These are phyloP conservation scores for Pseudotulostoma volvatum DNA, from an alignment of 495 filamentous ascomycete species.

Conservation along the genomic window DNA sequence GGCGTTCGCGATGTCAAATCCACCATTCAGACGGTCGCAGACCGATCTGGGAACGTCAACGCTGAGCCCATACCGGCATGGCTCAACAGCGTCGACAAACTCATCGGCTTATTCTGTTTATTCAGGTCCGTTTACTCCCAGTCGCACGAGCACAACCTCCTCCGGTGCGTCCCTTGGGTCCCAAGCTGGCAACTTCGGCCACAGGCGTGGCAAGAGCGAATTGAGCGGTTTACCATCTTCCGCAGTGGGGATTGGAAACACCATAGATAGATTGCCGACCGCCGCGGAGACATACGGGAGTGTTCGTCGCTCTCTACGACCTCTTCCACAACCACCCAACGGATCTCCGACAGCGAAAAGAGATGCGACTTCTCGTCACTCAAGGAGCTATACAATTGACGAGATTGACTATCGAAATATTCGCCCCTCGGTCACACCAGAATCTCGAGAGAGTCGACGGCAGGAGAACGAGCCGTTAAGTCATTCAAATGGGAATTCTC, in stretches of 20 bases:
- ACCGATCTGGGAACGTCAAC: slow-evolving; percentile 42
- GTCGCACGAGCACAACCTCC: slow-evolving; percentile 62
- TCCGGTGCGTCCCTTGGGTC: slow-evolving; percentile 55
- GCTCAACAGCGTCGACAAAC: slow-evolving; percentile 60
- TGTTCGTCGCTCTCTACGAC: slow-evolving; percentile 60
- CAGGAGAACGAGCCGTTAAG: slow-evolving; percentile 20
- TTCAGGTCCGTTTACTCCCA: slow-evolving; percentile 48
- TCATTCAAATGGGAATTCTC: background rate
- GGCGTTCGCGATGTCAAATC: slow-evolving; percentile 24
- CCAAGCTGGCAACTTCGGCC: slow-evolving; percentile 29
- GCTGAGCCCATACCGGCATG: slow-evolving; percentile 50
- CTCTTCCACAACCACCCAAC: slow-evolving; percentile 53
- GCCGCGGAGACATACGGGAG: slow-evolving; percentile 46
- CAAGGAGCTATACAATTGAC: slow-evolving; percentile 29
- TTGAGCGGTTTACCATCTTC: slow-evolving; percentile 28
- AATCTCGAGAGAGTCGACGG: slow-evolving; percentile 17
- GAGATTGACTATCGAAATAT: slow-evolving; percentile 21
- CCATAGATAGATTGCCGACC: slow-evolving; percentile 25
- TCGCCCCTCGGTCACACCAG: slow-evolving; percentile 7
- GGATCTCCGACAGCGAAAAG: slow-evolving; percentile 22
- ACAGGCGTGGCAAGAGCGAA: slow-evolving; percentile 69
- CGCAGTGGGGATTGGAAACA: slow-evolving; percentile 15
- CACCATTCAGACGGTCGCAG: slow-evolving; percentile 43
- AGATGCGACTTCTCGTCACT: slow-evolving; percentile 19
- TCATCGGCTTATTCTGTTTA: slow-evolving; percentile 62